phyloP scores from a whole-genome alignment of 306 rosid species.

The Biancaea sappan region DNA sequence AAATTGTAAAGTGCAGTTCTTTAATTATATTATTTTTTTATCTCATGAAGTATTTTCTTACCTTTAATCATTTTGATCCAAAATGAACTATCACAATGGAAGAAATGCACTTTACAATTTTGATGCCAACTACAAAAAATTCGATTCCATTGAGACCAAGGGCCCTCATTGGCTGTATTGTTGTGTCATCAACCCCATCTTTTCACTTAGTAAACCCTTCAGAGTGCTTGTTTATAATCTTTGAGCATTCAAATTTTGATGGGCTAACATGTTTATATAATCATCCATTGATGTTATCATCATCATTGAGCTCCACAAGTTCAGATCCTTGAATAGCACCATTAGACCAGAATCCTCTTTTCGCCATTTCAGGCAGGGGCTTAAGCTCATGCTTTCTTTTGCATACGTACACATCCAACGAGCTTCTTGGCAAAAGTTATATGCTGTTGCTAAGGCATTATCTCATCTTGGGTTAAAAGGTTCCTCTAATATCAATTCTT shows the following conservation, averaged over 20 bases:
- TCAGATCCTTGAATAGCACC: neutral
- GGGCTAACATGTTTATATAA: neutral
- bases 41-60: too few species aligned
- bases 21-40: too few species aligned
- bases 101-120: too few species aligned
- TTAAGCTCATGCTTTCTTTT: neutral
- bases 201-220: constrained; percentile 6
- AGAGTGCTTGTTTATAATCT: neutral
- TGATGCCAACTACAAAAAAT: too few species aligned
- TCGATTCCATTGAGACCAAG: too few species aligned
- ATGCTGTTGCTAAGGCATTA: neutral
- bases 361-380: neutral
- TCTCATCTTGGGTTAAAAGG: neutral
- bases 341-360: neutral
- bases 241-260: neutral
- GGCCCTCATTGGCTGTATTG: neutral
- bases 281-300: neutral
- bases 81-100: too few species aligned
- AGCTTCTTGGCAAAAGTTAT: neutral
- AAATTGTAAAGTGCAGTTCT: too few species aligned
- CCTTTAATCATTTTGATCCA: too few species aligned
- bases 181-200: constrained; percentile 25
- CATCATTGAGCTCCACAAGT: neutral
- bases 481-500: neutral
- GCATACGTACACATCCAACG: neutral